Conservation (phyloP, 495 filamentous ascomycete genomes). For the Aspergillus asperescens region DNA sequence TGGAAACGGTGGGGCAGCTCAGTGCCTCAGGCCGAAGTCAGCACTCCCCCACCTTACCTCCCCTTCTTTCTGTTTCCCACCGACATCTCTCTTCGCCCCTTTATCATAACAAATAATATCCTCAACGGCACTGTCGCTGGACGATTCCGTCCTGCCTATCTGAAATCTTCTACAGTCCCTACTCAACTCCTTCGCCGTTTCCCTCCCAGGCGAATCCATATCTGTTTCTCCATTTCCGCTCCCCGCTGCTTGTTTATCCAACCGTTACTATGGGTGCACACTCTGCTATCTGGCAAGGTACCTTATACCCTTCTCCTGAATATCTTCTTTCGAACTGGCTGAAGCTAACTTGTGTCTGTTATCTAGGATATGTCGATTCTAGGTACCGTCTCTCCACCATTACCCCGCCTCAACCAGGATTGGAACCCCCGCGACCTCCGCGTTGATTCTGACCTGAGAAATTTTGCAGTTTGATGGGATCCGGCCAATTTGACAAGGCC, state of each 20-base stretch:
- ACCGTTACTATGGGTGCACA: constrained; percentile 36
- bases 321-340: background rate
- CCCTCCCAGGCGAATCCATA: too few relatives aligned
- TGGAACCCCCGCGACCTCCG: constrained; percentile 8
- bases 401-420: constrained; percentile 17
- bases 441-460: constrained; percentile 17
- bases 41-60: constrained; percentile 20
- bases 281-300: constrained; percentile 55
- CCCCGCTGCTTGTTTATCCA: constrained; percentile 18
- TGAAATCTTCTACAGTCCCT: background rate
- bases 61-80: constrained; percentile 20
- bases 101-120: constrained; percentile 2
- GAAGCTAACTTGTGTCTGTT: constrained; percentile 18
- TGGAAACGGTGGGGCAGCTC: constrained; percentile 15
- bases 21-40: constrained; percentile 23
- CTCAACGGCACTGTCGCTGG: constrained; percentile 10
- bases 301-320: background rate
- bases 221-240: constrained; percentile 14
- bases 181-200: constrained; percentile 30
- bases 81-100: constrained; percentile 15
- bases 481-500: constrained; percentile 77
- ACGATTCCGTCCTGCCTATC: background rate
- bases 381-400: constrained; percentile 47
- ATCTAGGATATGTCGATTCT: constrained; percentile 60
- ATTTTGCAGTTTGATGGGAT: constrained; percentile 67